These are phyloP conservation scores for Ogataea hybrid DNA, from an alignment of 1,139 yeast genomes.

Conservation along the genomic window DNA sequence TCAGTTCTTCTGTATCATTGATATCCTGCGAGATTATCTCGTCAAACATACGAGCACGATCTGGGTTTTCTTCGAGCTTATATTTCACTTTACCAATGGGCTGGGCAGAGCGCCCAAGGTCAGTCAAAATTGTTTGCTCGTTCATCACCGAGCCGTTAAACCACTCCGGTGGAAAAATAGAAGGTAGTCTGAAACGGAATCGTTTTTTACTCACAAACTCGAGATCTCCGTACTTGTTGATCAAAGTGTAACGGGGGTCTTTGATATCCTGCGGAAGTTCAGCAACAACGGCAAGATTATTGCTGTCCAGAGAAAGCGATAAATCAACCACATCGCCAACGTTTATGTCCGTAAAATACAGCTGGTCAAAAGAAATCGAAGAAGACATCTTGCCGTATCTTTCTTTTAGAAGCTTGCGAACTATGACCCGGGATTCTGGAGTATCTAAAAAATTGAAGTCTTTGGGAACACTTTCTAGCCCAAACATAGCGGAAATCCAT, in stretches of 20 bases:
- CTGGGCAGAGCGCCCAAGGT: slow-evolving; percentile 11
- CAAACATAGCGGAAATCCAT: slow-evolving; percentile 26
- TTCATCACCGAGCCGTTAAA: slow-evolving; percentile 31
- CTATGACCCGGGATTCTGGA: slow-evolving; percentile 16
- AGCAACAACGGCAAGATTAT: slow-evolving; percentile 42
- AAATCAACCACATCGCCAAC: slow-evolving; percentile 48
- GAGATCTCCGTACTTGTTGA: slow-evolving; percentile 56
- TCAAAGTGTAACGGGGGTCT: slow-evolving; percentile 53
- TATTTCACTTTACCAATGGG: slow-evolving; percentile 34
- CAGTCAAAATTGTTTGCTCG: slow-evolving; percentile 27
- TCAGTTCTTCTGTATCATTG: slow-evolving; percentile 14
- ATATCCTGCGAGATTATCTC: slow-evolving; percentile 25
- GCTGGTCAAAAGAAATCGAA: slow-evolving; percentile 16
- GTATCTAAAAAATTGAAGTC: slow-evolving; percentile 26
- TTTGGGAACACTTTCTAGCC: slow-evolving; percentile 11
- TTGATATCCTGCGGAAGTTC: slow-evolving; percentile 39
- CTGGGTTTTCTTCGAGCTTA: slow-evolving; percentile 30
- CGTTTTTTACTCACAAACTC: slow-evolving; percentile 45
- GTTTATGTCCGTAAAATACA: slow-evolving; percentile 32
- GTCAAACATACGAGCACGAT: slow-evolving; percentile 28
- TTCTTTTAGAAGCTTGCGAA: slow-evolving; percentile 19
- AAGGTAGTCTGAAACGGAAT: slow-evolving; percentile 54
- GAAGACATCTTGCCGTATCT: slow-evolving; percentile 22
- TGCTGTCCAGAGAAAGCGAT: slow-evolving; percentile 32
- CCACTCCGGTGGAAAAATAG: slow-evolving; percentile 43